Evolutionary conservation across 2,329 filamentous ascomycete species (phyloP).

Genomic region (Aspergillus persii): DNA sequence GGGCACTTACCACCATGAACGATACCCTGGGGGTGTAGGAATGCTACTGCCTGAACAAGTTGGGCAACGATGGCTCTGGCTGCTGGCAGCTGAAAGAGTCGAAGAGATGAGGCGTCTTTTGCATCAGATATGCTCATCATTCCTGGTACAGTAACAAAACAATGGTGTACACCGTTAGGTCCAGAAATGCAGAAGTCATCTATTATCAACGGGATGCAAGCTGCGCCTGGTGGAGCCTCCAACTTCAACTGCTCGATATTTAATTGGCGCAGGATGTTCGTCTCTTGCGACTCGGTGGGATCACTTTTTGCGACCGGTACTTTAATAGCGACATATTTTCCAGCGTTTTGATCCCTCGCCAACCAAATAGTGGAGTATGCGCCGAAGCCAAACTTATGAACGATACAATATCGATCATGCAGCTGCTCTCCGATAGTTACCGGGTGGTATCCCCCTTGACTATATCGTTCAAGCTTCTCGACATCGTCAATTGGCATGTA

Average conservation of each 20-base stretch:
- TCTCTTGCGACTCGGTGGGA: neutral
- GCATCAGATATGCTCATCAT: neutral
- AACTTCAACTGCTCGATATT: neutral
- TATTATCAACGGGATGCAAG: neutral
- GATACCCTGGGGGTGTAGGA: neutral
- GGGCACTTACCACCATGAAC: neutral
- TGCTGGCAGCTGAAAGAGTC: neutral
- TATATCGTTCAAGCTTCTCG: neutral
- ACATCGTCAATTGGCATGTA: neutral
- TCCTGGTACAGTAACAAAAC: neutral
- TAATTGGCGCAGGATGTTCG: neutral
- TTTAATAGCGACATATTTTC: slow-evolving; percentile 5
- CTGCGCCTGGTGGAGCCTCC: neutral
- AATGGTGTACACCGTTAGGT: neutral
- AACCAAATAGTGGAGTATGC: slow-evolving; percentile 47
- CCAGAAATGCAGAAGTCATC: neutral
- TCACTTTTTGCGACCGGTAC: neutral
- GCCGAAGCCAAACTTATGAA: slow-evolving; percentile 48
- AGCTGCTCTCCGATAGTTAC: neutral
- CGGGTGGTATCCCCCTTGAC: neutral
- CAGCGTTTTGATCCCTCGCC: slow-evolving; percentile 24
- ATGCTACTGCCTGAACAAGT: neutral
- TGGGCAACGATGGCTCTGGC: neutral
- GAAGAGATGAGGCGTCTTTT: neutral
- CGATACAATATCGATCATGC: slow-evolving; percentile 14